These are phyloP conservation scores for Phanerodontia chrysosporium DNA, from an alignment of 768 basidiomycete genomes.

Conservation along the genomic window DNA sequence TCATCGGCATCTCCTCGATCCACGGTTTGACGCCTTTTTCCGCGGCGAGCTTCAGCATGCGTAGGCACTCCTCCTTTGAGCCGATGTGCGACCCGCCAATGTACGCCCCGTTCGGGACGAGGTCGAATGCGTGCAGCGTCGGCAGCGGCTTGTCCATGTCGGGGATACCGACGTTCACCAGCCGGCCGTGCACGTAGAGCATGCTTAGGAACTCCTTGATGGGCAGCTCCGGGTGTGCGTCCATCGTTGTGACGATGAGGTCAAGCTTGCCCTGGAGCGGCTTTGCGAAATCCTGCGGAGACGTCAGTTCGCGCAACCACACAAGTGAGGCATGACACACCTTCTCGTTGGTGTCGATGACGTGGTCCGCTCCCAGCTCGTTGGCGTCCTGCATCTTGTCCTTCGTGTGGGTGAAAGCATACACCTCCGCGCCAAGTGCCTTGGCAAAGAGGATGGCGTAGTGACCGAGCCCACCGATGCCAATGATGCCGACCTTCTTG, in stretches of 20 bases:
- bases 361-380: slow-evolving; percentile 52
- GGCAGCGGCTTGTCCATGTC: slow-evolving; percentile 39
- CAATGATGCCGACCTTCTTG: slow-evolving; percentile 61
- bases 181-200: slow-evolving; percentile 48
- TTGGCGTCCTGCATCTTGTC: slow-evolving; percentile 52
- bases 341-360: slow-evolving; percentile 41
- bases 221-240: slow-evolving; percentile 15
- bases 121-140: slow-evolving; percentile 25
- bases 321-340: slow-evolving; percentile 7
- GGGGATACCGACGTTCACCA: slow-evolving; percentile 56
- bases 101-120: slow-evolving; percentile 23
- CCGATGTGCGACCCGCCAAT: slow-evolving; percentile 41
- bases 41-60: slow-evolving; percentile 57
- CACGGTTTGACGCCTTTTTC: slow-evolving; percentile 48
- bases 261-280: slow-evolving; percentile 38
- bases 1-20: slow-evolving; percentile 41
- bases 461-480: slow-evolving; percentile 56
- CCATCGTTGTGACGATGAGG: slow-evolving; percentile 39
- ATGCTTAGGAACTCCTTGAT: slow-evolving; percentile 35
- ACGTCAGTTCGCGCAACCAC: background rate
- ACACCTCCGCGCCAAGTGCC: slow-evolving; percentile 54
- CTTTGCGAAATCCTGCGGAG: slow-evolving; percentile 32
- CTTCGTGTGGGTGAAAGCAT: slow-evolving; percentile 52
- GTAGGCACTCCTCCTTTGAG: slow-evolving; percentile 50
- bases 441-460: slow-evolving; percentile 40